phyloP scores from a whole-genome alignment of 495 filamentous ascomycete genomes.

The Talaromyces trachyspermus region DNA sequence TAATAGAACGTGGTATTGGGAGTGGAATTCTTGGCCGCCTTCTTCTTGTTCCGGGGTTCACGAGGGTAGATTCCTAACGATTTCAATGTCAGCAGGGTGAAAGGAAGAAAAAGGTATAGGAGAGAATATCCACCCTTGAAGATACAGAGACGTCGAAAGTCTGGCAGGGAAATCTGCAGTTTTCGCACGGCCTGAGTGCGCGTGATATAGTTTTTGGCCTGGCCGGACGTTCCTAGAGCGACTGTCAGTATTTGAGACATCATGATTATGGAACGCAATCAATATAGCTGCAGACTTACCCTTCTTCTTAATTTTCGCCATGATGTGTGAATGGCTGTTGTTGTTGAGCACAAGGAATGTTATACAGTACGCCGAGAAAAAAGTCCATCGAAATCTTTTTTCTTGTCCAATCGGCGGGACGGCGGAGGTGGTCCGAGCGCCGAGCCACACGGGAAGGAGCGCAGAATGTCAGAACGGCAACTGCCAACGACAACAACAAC shows the following conservation, averaged over 20 bases:
- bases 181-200: slow-evolving; percentile 94
- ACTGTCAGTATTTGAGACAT: slow-evolving; percentile 14
- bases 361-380: slow-evolving; percentile 18
- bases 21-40: slow-evolving; percentile 84
- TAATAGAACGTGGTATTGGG: slow-evolving; percentile 97
- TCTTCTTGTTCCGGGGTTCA: slow-evolving; percentile 93
- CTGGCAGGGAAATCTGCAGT: slow-evolving; percentile 91
- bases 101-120: not conserved
- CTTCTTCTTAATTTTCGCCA: slow-evolving; percentile 92
- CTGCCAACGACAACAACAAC: slow-evolving; percentile 15
- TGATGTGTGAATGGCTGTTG: slow-evolving; percentile 23
- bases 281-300: slow-evolving; percentile 35
- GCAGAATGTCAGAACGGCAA: no score
- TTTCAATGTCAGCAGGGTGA: not conserved
- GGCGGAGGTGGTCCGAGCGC: slow-evolving; percentile 31
- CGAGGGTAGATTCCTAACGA: slow-evolving; percentile 80
- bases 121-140: slow-evolving; percentile 64
- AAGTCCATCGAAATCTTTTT: slow-evolving; percentile 29
- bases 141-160: slow-evolving; percentile 96
- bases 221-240: slow-evolving; percentile 66
- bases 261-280: slow-evolving; percentile 5
- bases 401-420: slow-evolving; percentile 12
- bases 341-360: no score
- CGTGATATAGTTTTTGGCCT: slow-evolving; percentile 97
- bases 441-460: no score